A percentile compares a stretch with the other conserved stretches of the same genome.
Conservation (phyloP, 345 rosid genomes). For the Cardamine occulta region DNA sequence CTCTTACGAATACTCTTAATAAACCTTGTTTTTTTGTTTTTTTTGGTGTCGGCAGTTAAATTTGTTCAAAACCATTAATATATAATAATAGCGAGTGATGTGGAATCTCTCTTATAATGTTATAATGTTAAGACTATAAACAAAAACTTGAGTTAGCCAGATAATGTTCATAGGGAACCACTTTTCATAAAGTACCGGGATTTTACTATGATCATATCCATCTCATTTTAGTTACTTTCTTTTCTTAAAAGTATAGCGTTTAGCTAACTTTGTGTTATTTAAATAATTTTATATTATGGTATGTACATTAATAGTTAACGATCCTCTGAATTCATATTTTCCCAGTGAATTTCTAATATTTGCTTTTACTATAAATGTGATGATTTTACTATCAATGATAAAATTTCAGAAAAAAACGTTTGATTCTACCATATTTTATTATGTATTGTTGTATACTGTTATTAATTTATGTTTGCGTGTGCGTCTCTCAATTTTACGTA, state of each 20-base stretch:
- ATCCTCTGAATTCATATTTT: background rate
- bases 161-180: background rate
- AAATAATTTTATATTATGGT: background rate
- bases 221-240: background rate
- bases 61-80: background rate
- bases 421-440: background rate
- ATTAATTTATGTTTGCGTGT: background rate
- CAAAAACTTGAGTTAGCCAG: constrained; percentile 25
- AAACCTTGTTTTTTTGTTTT: background rate
- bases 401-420: background rate
- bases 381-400: background rate
- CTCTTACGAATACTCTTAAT: background rate
- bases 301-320: background rate
- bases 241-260: background rate
- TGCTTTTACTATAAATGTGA: background rate
- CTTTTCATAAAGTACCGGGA: constrained; percentile 3
- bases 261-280: background rate
- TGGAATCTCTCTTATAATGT: background rate
- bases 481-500: background rate
- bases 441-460: background rate
- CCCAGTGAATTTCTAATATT: background rate
- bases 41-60: background rate
- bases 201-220: background rate
- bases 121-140: constrained; percentile 9
- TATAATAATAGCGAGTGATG: background rate